A percentile compares a stretch with the other conserved stretches of the same genome.
These are phyloP conservation scores for Trypanosoma avium DNA, from an alignment of 208 protist species.

Conservation along the genomic window DNA sequence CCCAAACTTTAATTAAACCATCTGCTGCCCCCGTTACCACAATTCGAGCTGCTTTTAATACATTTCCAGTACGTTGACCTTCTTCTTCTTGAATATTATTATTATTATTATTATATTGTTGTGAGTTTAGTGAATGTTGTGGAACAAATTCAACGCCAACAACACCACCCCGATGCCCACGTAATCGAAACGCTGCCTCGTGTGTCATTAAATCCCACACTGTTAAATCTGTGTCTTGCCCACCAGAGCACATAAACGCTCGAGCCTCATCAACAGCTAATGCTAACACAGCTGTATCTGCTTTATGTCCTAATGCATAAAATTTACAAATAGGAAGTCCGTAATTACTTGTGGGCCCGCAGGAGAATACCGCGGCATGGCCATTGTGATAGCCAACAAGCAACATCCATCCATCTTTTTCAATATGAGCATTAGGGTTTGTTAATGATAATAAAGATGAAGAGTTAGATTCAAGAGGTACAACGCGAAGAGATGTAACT, in stretches of 20 bases:
- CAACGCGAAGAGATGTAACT: constrained; percentile 65
- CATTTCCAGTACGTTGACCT: not conserved
- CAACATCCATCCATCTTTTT: constrained; percentile 62
- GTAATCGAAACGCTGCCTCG: constrained; percentile 75
- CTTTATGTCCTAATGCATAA: constrained; percentile 82
- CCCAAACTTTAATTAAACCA: constrained; percentile 89
- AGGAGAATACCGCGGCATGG: constrained; percentile 75
- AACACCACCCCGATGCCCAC: constrained; percentile 84
- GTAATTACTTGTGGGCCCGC: constrained; percentile 72
- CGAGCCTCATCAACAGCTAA: constrained; percentile 64
- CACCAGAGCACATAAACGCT: constrained; percentile 82
- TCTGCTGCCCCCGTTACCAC: constrained; percentile 81
- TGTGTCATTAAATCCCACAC: constrained; percentile 96
- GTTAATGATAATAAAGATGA: not conserved
- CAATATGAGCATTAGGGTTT: constrained; percentile 16
- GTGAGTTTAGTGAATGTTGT: too few relatives aligned
- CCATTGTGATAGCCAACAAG: constrained; percentile 88
- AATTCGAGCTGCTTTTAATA: constrained; percentile 25
- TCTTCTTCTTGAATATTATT: too few relatives aligned
- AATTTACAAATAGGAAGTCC: constrained; percentile 79
- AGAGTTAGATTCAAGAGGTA: constrained; percentile 34
- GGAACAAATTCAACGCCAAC: constrained; percentile 68
- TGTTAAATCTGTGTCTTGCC: constrained; percentile 97
- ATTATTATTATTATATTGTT: too few relatives aligned
- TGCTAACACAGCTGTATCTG: constrained; percentile 85